A percentile compares a stretch with the other conserved stretches of the same genome.
phyloP scores from a whole-genome alignment of 805 yeast species.

The Zygoascus biomembranicola region DNA sequence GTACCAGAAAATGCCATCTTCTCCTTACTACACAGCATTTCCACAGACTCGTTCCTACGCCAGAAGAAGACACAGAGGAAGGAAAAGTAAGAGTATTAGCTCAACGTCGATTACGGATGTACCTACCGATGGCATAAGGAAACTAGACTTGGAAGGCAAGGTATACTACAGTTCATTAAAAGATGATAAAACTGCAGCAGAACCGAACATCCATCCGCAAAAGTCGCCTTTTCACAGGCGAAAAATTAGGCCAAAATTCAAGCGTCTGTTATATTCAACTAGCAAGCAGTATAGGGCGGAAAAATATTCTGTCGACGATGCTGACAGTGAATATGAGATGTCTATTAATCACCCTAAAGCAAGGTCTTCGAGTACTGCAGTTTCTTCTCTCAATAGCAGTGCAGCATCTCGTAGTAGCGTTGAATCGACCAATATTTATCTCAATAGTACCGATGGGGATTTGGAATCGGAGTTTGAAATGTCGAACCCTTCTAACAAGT shows the following conservation, averaged over 20 bases:
- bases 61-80: neutral
- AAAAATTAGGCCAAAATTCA: neutral
- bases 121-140: neutral
- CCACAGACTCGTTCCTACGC: neutral
- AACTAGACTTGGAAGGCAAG: neutral
- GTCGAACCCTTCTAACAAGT: conserved; percentile 15
- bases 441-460: neutral
- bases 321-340: neutral
- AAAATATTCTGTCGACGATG: neutral
- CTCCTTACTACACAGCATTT: neutral
- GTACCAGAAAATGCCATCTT: neutral
- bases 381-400: neutral
- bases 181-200: conserved; percentile 6
- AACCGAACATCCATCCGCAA: neutral
- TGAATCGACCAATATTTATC: neutral
- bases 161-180: conserved; percentile 9
- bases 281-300: neutral
- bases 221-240: neutral
- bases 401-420: neutral
- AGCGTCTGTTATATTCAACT: neutral
- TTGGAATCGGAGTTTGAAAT: neutral
- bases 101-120: neutral
- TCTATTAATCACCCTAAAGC: neutral
- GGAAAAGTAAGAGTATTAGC: neutral
- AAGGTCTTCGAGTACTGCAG: neutral